A percentile compares a stretch with the other conserved stretches of the same genome.
Conservation (phyloP, 257 asterid species). For the Phtheirospermum japonicum region DNA sequence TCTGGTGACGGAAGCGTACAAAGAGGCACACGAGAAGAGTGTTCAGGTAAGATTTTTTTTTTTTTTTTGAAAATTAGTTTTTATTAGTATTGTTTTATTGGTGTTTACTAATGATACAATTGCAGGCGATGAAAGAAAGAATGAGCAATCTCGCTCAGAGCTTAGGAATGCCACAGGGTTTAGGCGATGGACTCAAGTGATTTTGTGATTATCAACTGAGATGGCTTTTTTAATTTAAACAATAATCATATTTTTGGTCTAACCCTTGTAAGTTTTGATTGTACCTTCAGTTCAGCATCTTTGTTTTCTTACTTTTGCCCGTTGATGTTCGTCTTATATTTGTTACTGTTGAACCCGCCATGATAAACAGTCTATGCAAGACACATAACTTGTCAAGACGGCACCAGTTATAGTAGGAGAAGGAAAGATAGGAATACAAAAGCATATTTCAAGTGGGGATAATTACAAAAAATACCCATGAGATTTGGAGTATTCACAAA, state of each 20-base stretch:
- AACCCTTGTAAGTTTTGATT: background rate
- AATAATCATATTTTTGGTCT: background rate
- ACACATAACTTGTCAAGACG: too few species aligned
- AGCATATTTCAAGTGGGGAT: too few species aligned
- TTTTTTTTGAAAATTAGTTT: background rate
- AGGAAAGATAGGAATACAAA: too few species aligned
- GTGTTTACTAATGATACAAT: background rate
- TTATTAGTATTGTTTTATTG: background rate
- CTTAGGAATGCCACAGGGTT: slow-evolving; percentile 92
- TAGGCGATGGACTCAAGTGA: slow-evolving; percentile 65
- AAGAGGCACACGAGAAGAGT: slow-evolving; percentile 92
- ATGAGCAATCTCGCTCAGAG: slow-evolving; percentile 95
- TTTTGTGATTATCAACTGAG: slow-evolving; percentile 3
- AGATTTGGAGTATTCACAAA: too few species aligned
- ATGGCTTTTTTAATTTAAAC: slow-evolving; percentile 29
- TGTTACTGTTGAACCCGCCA: background rate
- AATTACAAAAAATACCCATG: too few species aligned
- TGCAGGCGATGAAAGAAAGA: slow-evolving; percentile 92
- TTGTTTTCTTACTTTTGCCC: background rate
- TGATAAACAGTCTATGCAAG: too few species aligned
- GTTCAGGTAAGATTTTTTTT: slow-evolving; percentile 48
- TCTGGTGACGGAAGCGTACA: slow-evolving; percentile 86
- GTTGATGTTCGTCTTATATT: background rate
- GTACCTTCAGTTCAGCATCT: background rate
- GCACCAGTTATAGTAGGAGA: too few species aligned